A percentile compares a stretch with the other conserved stretches of the same genome.
Conservation (phyloP, 2,329 filamentous ascomycete genomes). For the Coniochaeta prunicola region DNA sequence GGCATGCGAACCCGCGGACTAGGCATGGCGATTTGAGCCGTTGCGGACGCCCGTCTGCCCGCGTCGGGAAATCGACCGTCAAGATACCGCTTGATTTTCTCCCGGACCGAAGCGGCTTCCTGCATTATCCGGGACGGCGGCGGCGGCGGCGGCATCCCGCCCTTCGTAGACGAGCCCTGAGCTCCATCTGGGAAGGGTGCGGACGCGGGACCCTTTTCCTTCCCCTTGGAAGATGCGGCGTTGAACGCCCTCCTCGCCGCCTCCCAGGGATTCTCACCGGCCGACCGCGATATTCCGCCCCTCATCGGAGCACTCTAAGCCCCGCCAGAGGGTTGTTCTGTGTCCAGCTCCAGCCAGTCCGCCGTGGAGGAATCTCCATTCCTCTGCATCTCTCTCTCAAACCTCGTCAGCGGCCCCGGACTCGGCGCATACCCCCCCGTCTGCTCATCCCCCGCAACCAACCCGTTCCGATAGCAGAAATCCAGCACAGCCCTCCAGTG, state of each 20-base stretch:
- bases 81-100: too few species aligned
- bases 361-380: background rate
- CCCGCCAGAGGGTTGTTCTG: background rate
- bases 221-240: background rate
- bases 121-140: too few species aligned
- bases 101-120: too few species aligned
- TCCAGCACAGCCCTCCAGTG: constrained; percentile 10
- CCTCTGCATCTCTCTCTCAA: background rate
- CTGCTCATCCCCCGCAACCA: constrained; percentile 16
- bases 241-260: background rate
- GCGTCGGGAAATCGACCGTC: too few species aligned
- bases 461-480: constrained; percentile 10
- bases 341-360: too few species aligned
- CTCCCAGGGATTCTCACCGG: background rate
- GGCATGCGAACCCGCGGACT: too few species aligned
- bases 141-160: too few species aligned
- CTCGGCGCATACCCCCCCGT: constrained; percentile 9
- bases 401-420: background rate
- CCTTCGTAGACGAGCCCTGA: too few species aligned
- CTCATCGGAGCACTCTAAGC: background rate
- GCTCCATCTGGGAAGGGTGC: too few species aligned
- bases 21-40: too few species aligned
- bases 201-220: too few species aligned
- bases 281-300: background rate
- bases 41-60: too few species aligned